Conservation (phyloP, 2,329 filamentous ascomycete genomes). For the Botrytis deweyae region DNA sequence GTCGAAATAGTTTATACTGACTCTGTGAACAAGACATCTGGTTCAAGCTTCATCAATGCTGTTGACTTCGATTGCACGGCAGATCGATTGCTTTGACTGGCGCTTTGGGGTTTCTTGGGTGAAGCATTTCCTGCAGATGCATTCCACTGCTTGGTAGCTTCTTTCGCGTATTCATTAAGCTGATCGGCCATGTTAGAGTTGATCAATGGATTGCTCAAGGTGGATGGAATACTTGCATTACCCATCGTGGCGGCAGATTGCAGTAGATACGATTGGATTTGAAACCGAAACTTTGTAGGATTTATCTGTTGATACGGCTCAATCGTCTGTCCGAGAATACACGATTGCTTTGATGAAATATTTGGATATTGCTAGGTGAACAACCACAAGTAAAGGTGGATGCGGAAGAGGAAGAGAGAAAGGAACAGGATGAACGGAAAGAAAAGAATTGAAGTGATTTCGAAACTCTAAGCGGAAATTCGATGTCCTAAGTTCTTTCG, state of each 20-base stretch:
- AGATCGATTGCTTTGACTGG: background rate
- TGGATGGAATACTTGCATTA: background rate
- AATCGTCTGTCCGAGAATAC: background rate
- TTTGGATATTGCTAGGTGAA: too few species aligned
- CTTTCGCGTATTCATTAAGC: background rate
- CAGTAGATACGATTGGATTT: background rate
- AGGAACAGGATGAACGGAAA: too few species aligned
- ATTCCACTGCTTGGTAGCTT: background rate
- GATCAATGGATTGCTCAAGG: background rate
- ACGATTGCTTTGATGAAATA: background rate
- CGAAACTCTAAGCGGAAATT: background rate
- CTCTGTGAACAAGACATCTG: constrained; percentile 13
- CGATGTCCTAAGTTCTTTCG: background rate
- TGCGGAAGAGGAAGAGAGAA: background rate
- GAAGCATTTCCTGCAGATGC: too few species aligned
- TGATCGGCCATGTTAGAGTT: background rate
- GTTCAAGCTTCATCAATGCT: background rate
- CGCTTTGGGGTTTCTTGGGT: background rate
- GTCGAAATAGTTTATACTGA: background rate
- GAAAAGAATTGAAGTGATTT: background rate
- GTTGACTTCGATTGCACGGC: background rate
- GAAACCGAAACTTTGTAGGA: too few species aligned
- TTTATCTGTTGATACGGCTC: too few species aligned
- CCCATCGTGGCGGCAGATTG: background rate
- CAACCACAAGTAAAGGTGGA: background rate